These are phyloP conservation scores for Orbilia ellipsospora DNA, from an alignment of 2,329 filamentous ascomycete species.

Conservation along the genomic window DNA sequence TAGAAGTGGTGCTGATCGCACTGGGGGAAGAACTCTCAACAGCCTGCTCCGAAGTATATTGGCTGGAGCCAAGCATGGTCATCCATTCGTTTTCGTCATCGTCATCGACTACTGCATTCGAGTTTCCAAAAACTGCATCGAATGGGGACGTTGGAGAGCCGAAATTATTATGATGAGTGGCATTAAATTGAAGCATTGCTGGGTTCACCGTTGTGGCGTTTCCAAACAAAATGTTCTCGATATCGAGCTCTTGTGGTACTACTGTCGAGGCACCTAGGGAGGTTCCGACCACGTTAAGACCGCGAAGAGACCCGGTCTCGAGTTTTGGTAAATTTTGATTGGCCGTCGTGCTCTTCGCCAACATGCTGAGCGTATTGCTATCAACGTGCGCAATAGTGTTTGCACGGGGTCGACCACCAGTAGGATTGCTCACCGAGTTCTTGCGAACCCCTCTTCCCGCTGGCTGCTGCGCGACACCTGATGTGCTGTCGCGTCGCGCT, in stretches of 20 bases:
- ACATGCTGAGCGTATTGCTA: slow-evolving; percentile 76
- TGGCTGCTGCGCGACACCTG: slow-evolving; percentile 74
- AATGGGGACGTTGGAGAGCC: slow-evolving; percentile 60
- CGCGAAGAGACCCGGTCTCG: slow-evolving; percentile 72
- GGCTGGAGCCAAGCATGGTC: slow-evolving; percentile 66
- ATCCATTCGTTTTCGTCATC: slow-evolving; percentile 88
- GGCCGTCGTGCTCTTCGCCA: slow-evolving; percentile 38
- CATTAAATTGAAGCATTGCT: slow-evolving; percentile 83
- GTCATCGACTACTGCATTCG: slow-evolving; percentile 58
- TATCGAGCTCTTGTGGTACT: slow-evolving; percentile 76
- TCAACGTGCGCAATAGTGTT: slow-evolving; percentile 98
- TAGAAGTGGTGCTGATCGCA: slow-evolving; percentile 92
- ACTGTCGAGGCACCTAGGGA: slow-evolving; percentile 80
- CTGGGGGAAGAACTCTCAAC: slow-evolving; percentile 95
- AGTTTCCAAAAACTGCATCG: slow-evolving; percentile 60
- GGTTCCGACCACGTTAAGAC: slow-evolving; percentile 73
- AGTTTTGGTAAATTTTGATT: slow-evolving; percentile 75
- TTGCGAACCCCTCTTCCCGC: slow-evolving; percentile 83
- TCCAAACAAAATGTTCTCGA: slow-evolving; percentile 77
- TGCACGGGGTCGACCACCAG: slow-evolving; percentile 77
- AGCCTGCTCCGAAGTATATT: slow-evolving; percentile 61
- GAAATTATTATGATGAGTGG: slow-evolving; percentile 71
- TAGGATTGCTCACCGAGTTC: slow-evolving; percentile 80
- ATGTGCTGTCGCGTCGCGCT: slow-evolving; percentile 81
- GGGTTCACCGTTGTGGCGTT: slow-evolving; percentile 73